A percentile compares a stretch with the other conserved stretches of the same genome.
Conservation (phyloP, 148 eudicot genomes). For the Rhododendron vialii region DNA sequence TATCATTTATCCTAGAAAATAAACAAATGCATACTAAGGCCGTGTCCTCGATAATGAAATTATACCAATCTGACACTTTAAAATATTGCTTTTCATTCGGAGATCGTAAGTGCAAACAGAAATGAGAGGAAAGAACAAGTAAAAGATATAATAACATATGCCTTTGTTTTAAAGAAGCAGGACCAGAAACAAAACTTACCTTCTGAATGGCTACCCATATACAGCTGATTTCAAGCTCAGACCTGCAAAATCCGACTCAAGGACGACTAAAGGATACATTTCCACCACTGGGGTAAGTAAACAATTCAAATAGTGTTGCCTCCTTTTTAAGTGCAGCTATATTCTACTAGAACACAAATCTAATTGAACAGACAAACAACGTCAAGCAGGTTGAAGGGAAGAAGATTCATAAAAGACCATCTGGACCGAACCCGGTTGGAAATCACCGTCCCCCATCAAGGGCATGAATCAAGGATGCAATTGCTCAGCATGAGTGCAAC, state of each 20-base stretch:
- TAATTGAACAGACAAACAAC: slow-evolving; percentile 12
- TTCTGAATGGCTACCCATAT: slow-evolving; percentile 12
- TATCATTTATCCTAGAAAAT: neutral
- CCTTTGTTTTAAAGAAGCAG: neutral
- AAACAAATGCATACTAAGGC: neutral
- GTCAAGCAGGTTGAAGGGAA: slow-evolving; percentile 36
- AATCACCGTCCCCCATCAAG: slow-evolving; percentile 53
- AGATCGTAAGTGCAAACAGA: neutral
- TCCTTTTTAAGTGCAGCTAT: slow-evolving; percentile 4
- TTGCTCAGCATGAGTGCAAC: slow-evolving; percentile 12
- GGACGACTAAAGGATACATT: slow-evolving; percentile 11
- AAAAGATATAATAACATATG: neutral
- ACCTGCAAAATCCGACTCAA: slow-evolving; percentile 19
- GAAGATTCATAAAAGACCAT: slow-evolving; percentile 44
- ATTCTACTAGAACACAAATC: neutral
- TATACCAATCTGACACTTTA: neutral
- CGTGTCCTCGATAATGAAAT: neutral
- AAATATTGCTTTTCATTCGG: neutral
- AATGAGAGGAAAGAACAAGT: neutral
- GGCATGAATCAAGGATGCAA: slow-evolving; percentile 29
- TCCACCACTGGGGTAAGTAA: slow-evolving; percentile 30
- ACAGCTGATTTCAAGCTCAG: slow-evolving; percentile 35
- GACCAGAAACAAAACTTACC: neutral
- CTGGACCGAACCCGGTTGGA: slow-evolving; percentile 62
- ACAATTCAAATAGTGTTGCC: neutral